Evolutionary conservation across 2,329 filamentous ascomycete genomes (phyloP).

Genomic region (Xylaria sp.): DNA sequence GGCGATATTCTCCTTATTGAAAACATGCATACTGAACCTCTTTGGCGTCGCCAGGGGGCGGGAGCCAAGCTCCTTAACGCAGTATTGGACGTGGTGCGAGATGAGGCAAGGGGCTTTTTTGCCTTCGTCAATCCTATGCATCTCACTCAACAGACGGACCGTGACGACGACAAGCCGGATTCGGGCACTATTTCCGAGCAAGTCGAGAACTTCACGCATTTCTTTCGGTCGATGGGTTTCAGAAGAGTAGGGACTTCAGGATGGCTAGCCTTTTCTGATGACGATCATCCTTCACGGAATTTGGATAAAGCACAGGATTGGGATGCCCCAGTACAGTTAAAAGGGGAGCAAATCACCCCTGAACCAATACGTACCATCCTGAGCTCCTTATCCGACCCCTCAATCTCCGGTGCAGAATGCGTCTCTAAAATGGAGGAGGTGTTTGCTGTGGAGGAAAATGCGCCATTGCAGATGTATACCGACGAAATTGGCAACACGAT

Average conservation of each 20-base stretch:
- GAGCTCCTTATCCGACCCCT: constrained; percentile 11
- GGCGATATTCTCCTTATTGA: constrained; percentile 45
- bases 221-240: constrained; percentile 33
- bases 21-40: constrained; percentile 29
- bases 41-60: constrained; percentile 44
- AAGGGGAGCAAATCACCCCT: constrained; percentile 7
- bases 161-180: constrained; percentile 37
- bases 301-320: constrained; percentile 29
- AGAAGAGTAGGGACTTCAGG: constrained; percentile 45
- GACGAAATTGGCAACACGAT: constrained; percentile 17
- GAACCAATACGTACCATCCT: constrained; percentile 16
- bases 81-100: constrained; percentile 44
- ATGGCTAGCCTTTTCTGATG: constrained; percentile 47
- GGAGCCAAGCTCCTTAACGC: constrained; percentile 47
- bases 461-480: constrained; percentile 5
- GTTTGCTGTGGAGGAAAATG: constrained; percentile 11
- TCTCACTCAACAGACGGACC: constrained; percentile 19
- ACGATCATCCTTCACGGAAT: constrained; percentile 43
- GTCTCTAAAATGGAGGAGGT: constrained; percentile 12
- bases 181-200: constrained; percentile 38
- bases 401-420: constrained; percentile 8
- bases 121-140: constrained; percentile 36
- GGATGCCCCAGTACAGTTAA: constrained; percentile 10
- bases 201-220: constrained; percentile 36
- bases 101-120: constrained; percentile 37